A percentile compares a stretch with the other conserved stretches of the same genome.
phyloP scores from a whole-genome alignment of 164 flowering plant species.

The Piper longum region DNA sequence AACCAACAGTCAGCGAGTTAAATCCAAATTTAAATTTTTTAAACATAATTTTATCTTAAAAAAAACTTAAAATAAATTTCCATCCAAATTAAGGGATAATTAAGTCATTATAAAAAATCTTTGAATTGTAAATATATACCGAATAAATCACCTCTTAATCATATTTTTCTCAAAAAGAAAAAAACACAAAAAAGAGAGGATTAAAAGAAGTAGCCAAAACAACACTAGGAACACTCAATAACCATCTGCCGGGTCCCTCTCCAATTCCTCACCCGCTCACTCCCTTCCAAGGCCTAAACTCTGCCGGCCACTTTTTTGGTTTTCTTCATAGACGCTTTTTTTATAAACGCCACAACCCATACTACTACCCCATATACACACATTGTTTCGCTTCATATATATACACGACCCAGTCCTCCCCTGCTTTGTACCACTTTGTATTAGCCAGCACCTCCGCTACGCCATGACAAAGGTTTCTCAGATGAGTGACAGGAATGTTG shows the following conservation, averaged over 20 bases:
- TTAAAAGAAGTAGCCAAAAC: no score
- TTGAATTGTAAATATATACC: no score
- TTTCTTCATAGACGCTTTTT: conserved; percentile 9
- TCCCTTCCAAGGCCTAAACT: conserved; percentile 9
- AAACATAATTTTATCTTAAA: no score
- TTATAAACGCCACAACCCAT: conserved; percentile 16
- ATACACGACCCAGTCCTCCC: not conserved
- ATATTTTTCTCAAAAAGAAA: no score
- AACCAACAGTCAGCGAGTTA: no score
- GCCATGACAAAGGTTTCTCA: conserved; percentile 32
- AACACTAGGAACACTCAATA: not conserved
- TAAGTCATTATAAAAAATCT: no score
- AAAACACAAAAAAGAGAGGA: no score
- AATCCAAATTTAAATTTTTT: no score
- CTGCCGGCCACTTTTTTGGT: not conserved
- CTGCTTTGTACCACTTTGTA: not conserved
- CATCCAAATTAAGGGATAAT: no score
- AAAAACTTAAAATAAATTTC: no score
- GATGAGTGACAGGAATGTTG: conserved; percentile 15
- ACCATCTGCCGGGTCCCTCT: conserved; percentile 13
- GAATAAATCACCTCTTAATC: no score
- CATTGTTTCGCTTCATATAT: not conserved
- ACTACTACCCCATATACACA: not conserved
- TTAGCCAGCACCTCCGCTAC: not conserved
- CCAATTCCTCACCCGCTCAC: conserved; percentile 7